These are phyloP conservation scores for Metschnikowia bowlesiae DNA, from an alignment of 805 yeast species.

Conservation along the genomic window DNA sequence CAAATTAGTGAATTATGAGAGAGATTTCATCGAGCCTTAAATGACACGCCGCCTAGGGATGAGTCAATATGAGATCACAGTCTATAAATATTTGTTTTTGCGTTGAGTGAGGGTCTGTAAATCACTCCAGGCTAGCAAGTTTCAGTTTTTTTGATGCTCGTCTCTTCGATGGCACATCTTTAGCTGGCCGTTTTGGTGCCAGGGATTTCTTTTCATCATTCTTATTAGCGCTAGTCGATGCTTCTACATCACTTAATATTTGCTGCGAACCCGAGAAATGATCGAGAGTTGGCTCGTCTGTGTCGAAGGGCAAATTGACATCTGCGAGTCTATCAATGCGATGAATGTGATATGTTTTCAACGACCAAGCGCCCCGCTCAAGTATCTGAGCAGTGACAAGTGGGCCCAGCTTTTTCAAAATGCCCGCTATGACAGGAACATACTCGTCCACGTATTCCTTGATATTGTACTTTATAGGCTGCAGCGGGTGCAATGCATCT, in stretches of 20 bases:
- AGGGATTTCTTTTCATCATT: background rate
- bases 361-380: slow-evolving; percentile 38
- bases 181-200: background rate
- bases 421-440: slow-evolving; percentile 15
- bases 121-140: background rate
- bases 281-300: slow-evolving; percentile 9
- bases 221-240: background rate
- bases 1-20: slow-evolving; percentile 34
- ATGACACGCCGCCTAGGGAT: background rate
- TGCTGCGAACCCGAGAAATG: slow-evolving; percentile 2
- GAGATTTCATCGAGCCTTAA: slow-evolving; percentile 25
- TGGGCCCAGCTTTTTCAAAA: background rate
- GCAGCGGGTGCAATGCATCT: slow-evolving; percentile 19
- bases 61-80: background rate
- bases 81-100: background rate
- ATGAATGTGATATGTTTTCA: slow-evolving; percentile 27
- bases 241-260: background rate
- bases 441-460: slow-evolving; percentile 40
- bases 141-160: background rate
- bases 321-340: slow-evolving; percentile 22
- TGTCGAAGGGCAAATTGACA: slow-evolving; percentile 19
- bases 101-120: background rate
- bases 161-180: background rate
- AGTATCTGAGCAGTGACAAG: slow-evolving; percentile 9
- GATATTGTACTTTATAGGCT: slow-evolving; percentile 37